Evolutionary conservation across 257 asterid genomes (phyloP), one percentile per base, ranked within the genome.

Genomic region (Primulina tabacum): DNA sequence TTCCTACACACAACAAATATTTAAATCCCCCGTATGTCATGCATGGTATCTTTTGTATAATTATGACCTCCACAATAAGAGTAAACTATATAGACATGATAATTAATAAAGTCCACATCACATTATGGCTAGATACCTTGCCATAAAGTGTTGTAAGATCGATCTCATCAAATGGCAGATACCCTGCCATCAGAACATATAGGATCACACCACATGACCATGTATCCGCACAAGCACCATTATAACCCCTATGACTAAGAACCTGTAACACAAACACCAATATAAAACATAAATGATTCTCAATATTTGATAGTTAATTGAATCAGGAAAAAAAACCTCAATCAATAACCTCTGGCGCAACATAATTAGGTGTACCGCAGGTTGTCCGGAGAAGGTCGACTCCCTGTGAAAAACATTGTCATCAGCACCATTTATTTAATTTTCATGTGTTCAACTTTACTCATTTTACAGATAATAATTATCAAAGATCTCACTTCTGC

Each of bases 191-290:
- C 76, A 94, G 81, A 72, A 94, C 99, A 82, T 94, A 91, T 26
- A 94, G 97, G 80, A 94, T 89, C 78, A 94, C 97, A 67, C 99
- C 99, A 40, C 97, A 91, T 47, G 99, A 94, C 97, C 99, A 94
- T 70, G 87, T 77, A 85, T 94, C 99, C 7, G 99, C 99, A 74
- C 86, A 70, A 73, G 97, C 95, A 75, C 99, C 99, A 72, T 91
- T 80, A 85, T 94, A 94, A 67, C 97, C 99, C 84, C 86, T 91
- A 82, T 88, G 99, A 82, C 95, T 84, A 81, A 94, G 89, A 83
- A 94, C 99, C 97, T 94, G 70, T 35, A 79, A 59, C 29, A 60
- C 66, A 69, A 69, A 66, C 56, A 72, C 71, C 74, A 66, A 62
- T 77, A 56, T 26, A 16, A 47, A 72, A 35, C 40, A 71, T 37